Conservation (phyloP, 78 protist genomes). For the Pelomyxa schiedti region DNA sequence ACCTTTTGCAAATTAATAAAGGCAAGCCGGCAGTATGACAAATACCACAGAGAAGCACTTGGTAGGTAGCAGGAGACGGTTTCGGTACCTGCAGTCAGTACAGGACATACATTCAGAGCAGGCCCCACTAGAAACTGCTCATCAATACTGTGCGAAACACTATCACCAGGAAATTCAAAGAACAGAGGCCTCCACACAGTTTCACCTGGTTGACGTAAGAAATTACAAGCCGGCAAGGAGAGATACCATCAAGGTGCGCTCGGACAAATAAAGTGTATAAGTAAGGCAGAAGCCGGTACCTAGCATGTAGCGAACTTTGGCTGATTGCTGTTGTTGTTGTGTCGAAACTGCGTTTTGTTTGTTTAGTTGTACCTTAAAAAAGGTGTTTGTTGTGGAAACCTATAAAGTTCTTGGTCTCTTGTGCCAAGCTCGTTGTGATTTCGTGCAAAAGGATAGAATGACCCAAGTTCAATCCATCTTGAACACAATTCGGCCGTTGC, state of each 20-base stretch:
- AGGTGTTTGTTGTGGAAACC: background rate
- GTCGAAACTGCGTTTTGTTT: no score
- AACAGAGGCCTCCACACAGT: constrained; percentile 9
- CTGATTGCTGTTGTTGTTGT: no score
- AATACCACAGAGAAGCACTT: no score
- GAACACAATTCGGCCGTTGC: constrained; percentile 44
- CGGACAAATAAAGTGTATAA: constrained; percentile 8
- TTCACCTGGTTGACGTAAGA: background rate
- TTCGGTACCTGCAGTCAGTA: constrained; percentile 11
- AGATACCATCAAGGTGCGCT: background rate
- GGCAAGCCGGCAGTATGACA: no score
- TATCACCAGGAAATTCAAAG: constrained; percentile 13
- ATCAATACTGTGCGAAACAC: constrained; percentile 8
- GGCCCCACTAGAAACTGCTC: constrained; percentile 29
- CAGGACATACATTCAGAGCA: constrained; percentile 24
- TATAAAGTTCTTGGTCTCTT: constrained; percentile 32
- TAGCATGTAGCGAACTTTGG: background rate
- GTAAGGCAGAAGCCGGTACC: constrained; percentile 1
- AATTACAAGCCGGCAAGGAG: background rate
- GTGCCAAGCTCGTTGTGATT: background rate
- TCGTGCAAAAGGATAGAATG: constrained; percentile 43
- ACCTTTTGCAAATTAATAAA: no score
- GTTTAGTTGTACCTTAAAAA: no score
- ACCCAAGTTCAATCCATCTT: constrained; percentile 54
- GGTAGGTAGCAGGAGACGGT: no score